Base-by-base conservation (phyloP, 208 protist species). In the Acanthamoeba rhysodes region DNA sequence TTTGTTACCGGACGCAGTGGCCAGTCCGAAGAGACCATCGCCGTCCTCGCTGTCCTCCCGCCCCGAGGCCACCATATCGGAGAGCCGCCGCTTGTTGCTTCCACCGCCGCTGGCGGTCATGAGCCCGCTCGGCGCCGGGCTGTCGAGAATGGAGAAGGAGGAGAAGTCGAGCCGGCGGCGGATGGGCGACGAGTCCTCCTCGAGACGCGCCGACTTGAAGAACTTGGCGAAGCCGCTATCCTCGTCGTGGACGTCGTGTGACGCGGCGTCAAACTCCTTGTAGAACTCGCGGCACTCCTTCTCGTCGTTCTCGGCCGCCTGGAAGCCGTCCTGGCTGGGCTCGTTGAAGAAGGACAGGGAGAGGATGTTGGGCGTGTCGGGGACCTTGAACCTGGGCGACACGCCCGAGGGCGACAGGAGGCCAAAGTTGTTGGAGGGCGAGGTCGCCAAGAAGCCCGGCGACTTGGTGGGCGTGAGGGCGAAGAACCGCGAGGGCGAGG, bases 281-380 rank as follows among this genome's bases (percentile, higher is more conserved):
- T 91, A 91, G 59, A 91, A 91, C 34, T 91, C 84, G 9, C 59
- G 27, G 59, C 84, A 91, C 55, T 91, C 84, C 59, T 66, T 91
- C 84, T 91, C 84, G 59, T 91, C 50, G 34, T 70, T 91, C 20
- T 68, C 84, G 27, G 84, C 57, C 4, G 34, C 59, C n/a, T 68
- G 84, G 84, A 91, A 91, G 57, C 84, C 84, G 34, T 91, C 84
- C 41, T 50, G 50, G 24, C 84, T 91, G n/a, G 84, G 29, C 84
- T 91, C 84, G 59, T 91, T 50, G 34, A 91, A 66, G 59, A 91
- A 70, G 34, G 84, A 91, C 6, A 72, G 55, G 14, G 84, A 70
- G 29, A 91, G 50, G 34, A 62, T 70, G n/a, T 91, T 91, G 84
- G 84, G 84, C 29, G 84, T 91, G 84, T 91, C 59, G 10, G 74